A percentile compares a stretch with the other conserved stretches of the same genome.
These are phyloP conservation scores for Dispira simplex DNA, from an alignment of 192 early-diverging fungal genomes.

Conservation along the genomic window DNA sequence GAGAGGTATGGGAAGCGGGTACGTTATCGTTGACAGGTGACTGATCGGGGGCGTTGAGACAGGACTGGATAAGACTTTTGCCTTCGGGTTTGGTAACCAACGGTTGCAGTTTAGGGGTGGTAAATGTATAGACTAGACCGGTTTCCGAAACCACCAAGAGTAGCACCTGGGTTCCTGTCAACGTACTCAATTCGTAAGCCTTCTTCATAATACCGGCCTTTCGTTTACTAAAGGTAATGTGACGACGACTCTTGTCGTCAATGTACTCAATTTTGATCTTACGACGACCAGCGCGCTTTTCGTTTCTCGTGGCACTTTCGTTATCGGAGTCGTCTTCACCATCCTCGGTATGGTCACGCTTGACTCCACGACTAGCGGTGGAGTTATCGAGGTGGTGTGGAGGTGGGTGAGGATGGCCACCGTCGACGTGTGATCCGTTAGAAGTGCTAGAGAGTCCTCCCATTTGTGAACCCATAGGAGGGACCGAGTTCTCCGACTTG, in stretches of 20 bases:
- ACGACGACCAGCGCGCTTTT: constrained; percentile 65
- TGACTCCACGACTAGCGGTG: constrained; percentile 11
- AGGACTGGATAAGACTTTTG: constrained; percentile 84
- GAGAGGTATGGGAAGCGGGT: background rate
- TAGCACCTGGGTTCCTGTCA: constrained; percentile 90
- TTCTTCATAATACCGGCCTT: constrained; percentile 99
- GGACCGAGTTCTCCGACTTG: too few relatives aligned
- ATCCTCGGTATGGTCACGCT: constrained; percentile 32
- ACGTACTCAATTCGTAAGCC: constrained; percentile 83
- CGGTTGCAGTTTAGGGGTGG: constrained; percentile 85
- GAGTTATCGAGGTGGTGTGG: too few relatives aligned
- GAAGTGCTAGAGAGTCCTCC: too few relatives aligned
- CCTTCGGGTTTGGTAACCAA: constrained; percentile 83
- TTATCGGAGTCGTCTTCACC: constrained; percentile 51
- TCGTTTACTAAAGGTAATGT: constrained; percentile 90
- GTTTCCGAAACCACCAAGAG: constrained; percentile 89
- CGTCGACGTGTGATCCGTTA: too few relatives aligned
- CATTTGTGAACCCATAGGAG: too few relatives aligned
- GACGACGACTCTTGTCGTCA: constrained; percentile 80
- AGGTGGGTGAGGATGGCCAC: too few relatives aligned
- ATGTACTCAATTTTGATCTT: constrained; percentile 97
- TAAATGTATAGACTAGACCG: constrained; percentile 89
- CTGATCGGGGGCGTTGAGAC: constrained; percentile 75
- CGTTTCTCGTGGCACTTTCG: constrained; percentile 29
- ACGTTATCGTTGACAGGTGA: constrained; percentile 18